A percentile compares a stretch with the other conserved stretches of the same genome.
phyloP scores from a whole-genome alignment of 2,329 filamentous ascomycete species.

The Aspergillus sp. region DNA sequence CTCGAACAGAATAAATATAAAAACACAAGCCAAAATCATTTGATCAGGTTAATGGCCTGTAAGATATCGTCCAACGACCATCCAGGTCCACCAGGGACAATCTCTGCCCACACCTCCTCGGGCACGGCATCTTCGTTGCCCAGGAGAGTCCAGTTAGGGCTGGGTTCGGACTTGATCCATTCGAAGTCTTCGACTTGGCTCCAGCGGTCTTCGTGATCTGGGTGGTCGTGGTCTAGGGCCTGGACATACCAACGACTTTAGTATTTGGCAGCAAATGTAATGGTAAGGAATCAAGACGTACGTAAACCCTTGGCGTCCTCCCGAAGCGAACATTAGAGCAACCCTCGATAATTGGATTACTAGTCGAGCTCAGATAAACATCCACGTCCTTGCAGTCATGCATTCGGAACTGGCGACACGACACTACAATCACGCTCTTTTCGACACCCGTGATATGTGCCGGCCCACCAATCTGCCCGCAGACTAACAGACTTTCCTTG shows the following conservation, averaged over 20 bases:
- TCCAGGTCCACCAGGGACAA: conserved; percentile 56
- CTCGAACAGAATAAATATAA: background rate
- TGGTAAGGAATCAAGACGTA: conserved; percentile 38
- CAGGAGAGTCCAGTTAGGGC: conserved; percentile 78
- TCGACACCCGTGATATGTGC: conserved; percentile 71
- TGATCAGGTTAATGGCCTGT: conserved; percentile 25
- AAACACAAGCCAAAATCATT: conserved; percentile 5
- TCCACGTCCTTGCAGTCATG: conserved; percentile 76
- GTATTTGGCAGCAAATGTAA: background rate
- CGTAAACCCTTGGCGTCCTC: conserved; percentile 60
- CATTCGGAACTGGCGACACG: conserved; percentile 82
- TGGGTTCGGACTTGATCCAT: conserved; percentile 79
- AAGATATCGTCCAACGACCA: conserved; percentile 60
- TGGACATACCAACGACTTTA: conserved; percentile 9
- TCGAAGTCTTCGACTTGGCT: conserved; percentile 94
- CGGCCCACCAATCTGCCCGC: conserved; percentile 69
- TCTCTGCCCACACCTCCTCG: conserved; percentile 59
- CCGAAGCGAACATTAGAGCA: conserved; percentile 73
- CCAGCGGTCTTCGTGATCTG: conserved; percentile 59
- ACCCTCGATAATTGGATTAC: conserved; percentile 89
- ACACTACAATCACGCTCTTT: conserved; percentile 67
- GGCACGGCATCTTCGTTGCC: conserved; percentile 51
- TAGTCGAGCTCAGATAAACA: conserved; percentile 73
- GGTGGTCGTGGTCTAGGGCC: conserved; percentile 24
- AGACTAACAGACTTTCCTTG: conserved; percentile 62